Evolutionary conservation across 805 yeast genomes (phyloP).

Genomic region (Saccharomyces kudriavzevii): DNA sequence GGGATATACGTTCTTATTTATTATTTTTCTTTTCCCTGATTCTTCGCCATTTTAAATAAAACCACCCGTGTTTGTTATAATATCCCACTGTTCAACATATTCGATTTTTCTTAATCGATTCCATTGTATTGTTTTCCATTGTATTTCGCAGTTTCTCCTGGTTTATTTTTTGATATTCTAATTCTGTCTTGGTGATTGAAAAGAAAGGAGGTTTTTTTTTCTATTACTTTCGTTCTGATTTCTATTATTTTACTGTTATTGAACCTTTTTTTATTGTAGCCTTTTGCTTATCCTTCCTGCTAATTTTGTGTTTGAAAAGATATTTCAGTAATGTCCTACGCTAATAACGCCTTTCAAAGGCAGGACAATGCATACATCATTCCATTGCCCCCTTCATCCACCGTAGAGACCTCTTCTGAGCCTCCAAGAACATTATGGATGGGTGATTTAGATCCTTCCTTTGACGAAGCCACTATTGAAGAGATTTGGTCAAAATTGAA

Average conservation of each 20-base stretch:
- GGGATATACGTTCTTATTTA: background rate
- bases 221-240: background rate
- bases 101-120: background rate
- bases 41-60: background rate
- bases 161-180: background rate
- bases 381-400: slow-evolving; percentile 48
- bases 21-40: background rate
- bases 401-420: slow-evolving; percentile 38
- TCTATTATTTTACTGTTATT: background rate
- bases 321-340: background rate
- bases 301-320: background rate
- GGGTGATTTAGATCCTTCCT: slow-evolving; percentile 81
- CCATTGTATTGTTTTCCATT: background rate
- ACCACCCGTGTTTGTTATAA: background rate
- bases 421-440: slow-evolving; percentile 75
- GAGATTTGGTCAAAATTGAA: slow-evolving; percentile 53
- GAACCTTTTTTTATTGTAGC: background rate
- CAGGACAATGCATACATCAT: slow-evolving; percentile 12
- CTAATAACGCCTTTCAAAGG: background rate
- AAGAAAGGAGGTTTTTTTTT: background rate
- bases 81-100: background rate
- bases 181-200: background rate
- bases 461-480: slow-evolving; percentile 54
- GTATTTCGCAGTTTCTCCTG: background rate
- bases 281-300: background rate